Base-by-base conservation (phyloP, 139 green algal species). In the Yamagishiella unicocca region DNA sequence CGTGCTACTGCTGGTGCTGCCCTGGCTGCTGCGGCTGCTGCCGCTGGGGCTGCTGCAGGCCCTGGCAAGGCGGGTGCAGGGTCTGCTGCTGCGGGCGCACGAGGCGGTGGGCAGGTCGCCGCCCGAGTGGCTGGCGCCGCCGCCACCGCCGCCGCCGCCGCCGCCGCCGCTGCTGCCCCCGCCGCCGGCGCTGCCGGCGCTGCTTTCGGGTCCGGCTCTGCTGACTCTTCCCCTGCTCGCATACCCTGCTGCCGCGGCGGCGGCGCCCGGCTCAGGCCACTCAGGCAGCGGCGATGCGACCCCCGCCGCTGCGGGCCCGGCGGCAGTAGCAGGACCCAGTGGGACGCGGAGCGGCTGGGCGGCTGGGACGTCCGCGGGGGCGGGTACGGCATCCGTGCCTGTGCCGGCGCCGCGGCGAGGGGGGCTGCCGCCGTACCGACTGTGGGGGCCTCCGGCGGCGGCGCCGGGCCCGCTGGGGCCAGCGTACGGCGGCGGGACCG, bases 11-110 rank as follows among this genome's bases (percentile, higher is more conserved):
- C 33, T 62, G 38, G 61, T 62, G 61, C 79, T 85, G 61, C 79
- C 79, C 8, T 75, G 61, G 79, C 61, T 85, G 79, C 79, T 75
- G 61, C n/a, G 79, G 42, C 79, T 85, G 58, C 62, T 85, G 58
- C 79, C 79, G 40, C 27, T 75, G 31, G n/a, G n/a, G 19, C 8
- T 83, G 58, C 61, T 81, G 85, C 85, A 46, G 22, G 46, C 33
- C 22, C 37, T 27, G 40, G 25, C 29, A 42, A 54, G 1, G 25
- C 31, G 3, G 43, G 10, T 33, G 54, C 73, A 84, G 62, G 9
- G 71, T 25, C 25, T 62, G 68, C 31, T 71, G 24, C 50, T 45
- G 67, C 82, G 82, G 0, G 53, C 67, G 22, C 42, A 29, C 4
- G 64, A 10, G 31, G 46, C 50, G 38, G 29, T 37, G 22, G 82